A percentile compares a stretch with the other conserved stretches of the same genome.
Evolutionary conservation across 2,329 filamentous ascomycete species (phyloP).

Genomic region (Colletotrichum sp.): DNA sequence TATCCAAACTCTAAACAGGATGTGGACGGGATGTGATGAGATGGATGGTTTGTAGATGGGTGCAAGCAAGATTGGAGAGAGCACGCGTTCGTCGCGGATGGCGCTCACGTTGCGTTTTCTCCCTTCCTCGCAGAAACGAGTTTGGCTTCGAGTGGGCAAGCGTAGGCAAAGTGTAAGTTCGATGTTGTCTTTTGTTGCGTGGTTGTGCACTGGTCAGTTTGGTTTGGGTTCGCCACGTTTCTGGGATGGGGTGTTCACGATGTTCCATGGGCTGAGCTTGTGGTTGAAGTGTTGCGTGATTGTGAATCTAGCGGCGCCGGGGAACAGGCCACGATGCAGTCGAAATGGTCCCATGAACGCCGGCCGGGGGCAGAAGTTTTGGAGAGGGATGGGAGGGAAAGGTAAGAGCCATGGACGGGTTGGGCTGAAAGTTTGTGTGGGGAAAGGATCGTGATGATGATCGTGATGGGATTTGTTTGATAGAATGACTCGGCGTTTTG

Average conservation of each 20-base stretch:
- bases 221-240: not conserved
- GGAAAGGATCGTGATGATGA: not conserved
- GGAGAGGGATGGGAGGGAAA: not conserved
- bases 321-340: not conserved
- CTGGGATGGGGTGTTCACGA: not conserved
- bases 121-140: not conserved
- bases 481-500: not conserved
- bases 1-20: slow-evolving; percentile 6
- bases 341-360: not conserved
- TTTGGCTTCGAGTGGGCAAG: not conserved
- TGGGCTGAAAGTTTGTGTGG: not conserved
- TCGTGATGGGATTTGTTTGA: not conserved
- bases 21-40: not conserved
- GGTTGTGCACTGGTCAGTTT: not conserved
- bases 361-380: not conserved
- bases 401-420: not conserved
- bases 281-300: not conserved
- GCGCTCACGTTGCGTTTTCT: slow-evolving; percentile 1
- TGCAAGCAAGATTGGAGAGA: not conserved
- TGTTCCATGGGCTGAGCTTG: not conserved
- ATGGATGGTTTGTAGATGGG: not conserved
- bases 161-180: not conserved
- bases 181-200: not conserved
- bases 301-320: not conserved
- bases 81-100: slow-evolving; percentile 20